Conservation (phyloP, 192 early-diverging fungal species). For the Podila verticillata region DNA sequence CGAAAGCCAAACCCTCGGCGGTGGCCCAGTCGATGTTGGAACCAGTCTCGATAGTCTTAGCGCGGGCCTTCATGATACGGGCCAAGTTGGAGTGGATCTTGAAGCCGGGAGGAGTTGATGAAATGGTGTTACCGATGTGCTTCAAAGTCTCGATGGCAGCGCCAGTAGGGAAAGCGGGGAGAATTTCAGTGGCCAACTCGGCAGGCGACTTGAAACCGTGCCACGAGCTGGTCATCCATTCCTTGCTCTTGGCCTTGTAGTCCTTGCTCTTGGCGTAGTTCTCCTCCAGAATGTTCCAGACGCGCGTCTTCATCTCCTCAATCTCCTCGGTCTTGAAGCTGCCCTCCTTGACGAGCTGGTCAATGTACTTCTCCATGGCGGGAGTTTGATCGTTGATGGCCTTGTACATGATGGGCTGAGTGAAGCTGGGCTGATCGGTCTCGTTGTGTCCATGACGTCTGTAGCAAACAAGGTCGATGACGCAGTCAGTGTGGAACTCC, state of each 20-base stretch:
- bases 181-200: conserved; percentile 75
- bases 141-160: conserved; percentile 77
- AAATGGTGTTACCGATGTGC: conserved; percentile 85
- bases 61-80: conserved; percentile 85
- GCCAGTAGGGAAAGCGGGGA: conserved; percentile 77
- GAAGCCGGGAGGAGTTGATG: conserved; percentile 86
- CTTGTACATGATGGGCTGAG: conserved; percentile 97
- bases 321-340: conserved; percentile 85
- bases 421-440: conserved; percentile 98
- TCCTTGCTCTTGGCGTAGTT: conserved; percentile 89
- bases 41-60: conserved; percentile 81
- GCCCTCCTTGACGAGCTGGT: conserved; percentile 85
- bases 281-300: conserved; percentile 94
- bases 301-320: conserved; percentile 87
- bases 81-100: conserved; percentile 87
- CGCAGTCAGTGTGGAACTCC: conserved; percentile 95
- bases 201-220: conserved; percentile 83
- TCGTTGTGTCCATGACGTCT: conserved; percentile 99
- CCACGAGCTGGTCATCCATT: conserved; percentile 97
- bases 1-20: conserved; percentile 94
- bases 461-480: conserved; percentile 97
- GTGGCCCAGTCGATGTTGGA: conserved; percentile 95
- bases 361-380: conserved; percentile 86
- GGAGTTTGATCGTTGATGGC: conserved; percentile 87
- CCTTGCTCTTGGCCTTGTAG: conserved; percentile 88